Evolutionary conservation across 805 yeast species (phyloP), one percentile per base, ranked within the genome.

Genomic region (Blastobotrys attinorum): DNA sequence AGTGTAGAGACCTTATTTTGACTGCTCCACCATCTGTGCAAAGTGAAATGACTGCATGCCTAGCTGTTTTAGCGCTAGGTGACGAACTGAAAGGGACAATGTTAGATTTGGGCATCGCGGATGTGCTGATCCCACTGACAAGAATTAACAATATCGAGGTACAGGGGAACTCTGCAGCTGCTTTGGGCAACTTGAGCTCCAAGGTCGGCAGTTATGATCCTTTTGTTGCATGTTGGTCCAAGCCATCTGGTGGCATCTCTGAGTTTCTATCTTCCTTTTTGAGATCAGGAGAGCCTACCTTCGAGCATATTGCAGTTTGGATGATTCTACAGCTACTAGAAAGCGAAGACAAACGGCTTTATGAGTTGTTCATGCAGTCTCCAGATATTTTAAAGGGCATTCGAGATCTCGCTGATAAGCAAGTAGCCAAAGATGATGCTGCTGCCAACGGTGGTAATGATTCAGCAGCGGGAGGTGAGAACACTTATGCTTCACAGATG

Each of bases 261-360:
- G 92, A 88, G 22, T 92, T 92, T 60, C 72, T 92, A 51, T 71
- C 78, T 29, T 71, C 89, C 56, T 92, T 90, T 61, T 70, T 92
- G 57, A 79, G 78, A 49, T 77, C 87, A 57, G 82, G 82, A 33
- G 92, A 89, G 61, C 83, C 95, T 11, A 92, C 97, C 0, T 92
- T 92, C 64, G 97, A 92, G 66, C 98, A 92, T 62, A 92, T 92
- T 65, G 96, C 97, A 1, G 75, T 89, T 48, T 92, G 98, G 98
- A 90, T 96, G 36, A 82, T 89, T 53, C 72, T 90, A 54, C 98
- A 92, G 66, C 73, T 92, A 51, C 74, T 92, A 52, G 98, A 92
- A 64, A 80, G 95, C 48, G 85, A 83, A 55, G 84, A 88, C 58
- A 64, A 42, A 79, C 79, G 58, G 70, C 83, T 56, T 51, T 44